A percentile compares a stretch with the other conserved stretches of the same genome.
Conservation (phyloP, 2,329 filamentous ascomycete genomes). For the Coniella lustricola region DNA sequence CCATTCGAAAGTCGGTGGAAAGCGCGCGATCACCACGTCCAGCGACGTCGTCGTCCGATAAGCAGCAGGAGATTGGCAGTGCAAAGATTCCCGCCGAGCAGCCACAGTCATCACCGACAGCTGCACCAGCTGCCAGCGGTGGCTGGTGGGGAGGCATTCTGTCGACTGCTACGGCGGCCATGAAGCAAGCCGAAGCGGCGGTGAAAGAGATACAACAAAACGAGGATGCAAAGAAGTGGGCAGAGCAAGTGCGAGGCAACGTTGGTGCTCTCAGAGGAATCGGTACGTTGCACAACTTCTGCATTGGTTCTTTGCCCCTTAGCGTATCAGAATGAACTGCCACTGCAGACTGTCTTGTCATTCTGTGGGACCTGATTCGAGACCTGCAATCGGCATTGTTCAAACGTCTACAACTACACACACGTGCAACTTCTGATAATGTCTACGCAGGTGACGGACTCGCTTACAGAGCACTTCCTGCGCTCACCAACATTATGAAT, state of each 20-base stretch:
- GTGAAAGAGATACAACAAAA: conserved; percentile 95
- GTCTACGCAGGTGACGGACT: conserved; percentile 68
- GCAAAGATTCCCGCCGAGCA: conserved; percentile 39
- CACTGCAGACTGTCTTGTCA: neutral
- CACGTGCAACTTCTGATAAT: neutral
- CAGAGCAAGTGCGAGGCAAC: conserved; percentile 86
- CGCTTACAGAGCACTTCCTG: conserved; percentile 78
- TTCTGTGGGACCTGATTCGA: neutral
- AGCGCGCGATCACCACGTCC: conserved; percentile 67
- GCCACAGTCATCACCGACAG: conserved; percentile 21
- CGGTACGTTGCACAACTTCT: conserved; percentile 44
- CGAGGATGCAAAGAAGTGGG: conserved; percentile 94
- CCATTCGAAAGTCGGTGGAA: conserved; percentile 66
- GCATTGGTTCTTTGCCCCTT: neutral
- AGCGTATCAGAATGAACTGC: neutral
- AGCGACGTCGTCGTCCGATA: conserved; percentile 57
- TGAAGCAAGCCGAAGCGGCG: conserved; percentile 87
- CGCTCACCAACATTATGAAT: conserved; percentile 90
- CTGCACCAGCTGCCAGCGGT: conserved; percentile 42
- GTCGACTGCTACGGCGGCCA: conserved; percentile 74
- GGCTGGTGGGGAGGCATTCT: conserved; percentile 87
- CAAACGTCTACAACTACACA: neutral
- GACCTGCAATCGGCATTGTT: neutral
- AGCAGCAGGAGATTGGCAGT: conserved; percentile 51
- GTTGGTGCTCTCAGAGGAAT: conserved; percentile 70